Evolutionary conservation across 2,329 filamentous ascomycete genomes (phyloP).

Genomic region (Aspergillus sclerotialis): DNA sequence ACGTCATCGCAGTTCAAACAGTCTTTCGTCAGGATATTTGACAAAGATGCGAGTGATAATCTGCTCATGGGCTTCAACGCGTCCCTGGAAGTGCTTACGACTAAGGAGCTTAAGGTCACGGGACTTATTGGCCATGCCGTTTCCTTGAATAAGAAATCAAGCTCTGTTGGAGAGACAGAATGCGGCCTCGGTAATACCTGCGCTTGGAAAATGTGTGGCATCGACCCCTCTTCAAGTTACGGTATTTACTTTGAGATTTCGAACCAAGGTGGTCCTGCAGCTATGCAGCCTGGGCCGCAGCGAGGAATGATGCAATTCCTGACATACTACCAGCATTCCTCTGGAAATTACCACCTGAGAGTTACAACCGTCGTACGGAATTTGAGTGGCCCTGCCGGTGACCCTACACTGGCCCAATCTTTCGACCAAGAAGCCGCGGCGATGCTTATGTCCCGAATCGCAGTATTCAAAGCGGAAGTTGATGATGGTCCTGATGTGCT

Average conservation of each 20-base stretch:
- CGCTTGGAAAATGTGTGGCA: slow-evolving; percentile 99
- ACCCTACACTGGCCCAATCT: slow-evolving; percentile 89
- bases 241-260: slow-evolving; percentile 98
- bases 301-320: slow-evolving; percentile 97
- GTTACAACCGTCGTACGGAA: slow-evolving; percentile 91
- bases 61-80: slow-evolving; percentile 98
- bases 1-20: slow-evolving; percentile 99
- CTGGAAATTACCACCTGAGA: slow-evolving; percentile 89
- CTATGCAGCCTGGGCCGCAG: slow-evolving; percentile 78
- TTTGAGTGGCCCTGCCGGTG: slow-evolving; percentile 85
- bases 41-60: slow-evolving; percentile 92
- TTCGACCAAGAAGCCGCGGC: slow-evolving; percentile 98
- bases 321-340: slow-evolving; percentile 97
- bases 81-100: slow-evolving; percentile 88
- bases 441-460: slow-evolving; percentile 97
- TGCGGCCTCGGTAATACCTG: slow-evolving; percentile 98
- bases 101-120: slow-evolving; percentile 96
- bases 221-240: slow-evolving; percentile 88
- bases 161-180: slow-evolving; percentile 93
- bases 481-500: slow-evolving; percentile 98
- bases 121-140: slow-evolving; percentile 94
- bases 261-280: slow-evolving; percentile 77
- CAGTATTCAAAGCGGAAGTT: slow-evolving; percentile 97
- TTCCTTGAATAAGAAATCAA: slow-evolving; percentile 96
- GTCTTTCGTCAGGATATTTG: slow-evolving; percentile 93